Evolutionary conservation across 1,139 yeast species (phyloP).

Genomic region (Geotrichum carabidarum): DNA sequence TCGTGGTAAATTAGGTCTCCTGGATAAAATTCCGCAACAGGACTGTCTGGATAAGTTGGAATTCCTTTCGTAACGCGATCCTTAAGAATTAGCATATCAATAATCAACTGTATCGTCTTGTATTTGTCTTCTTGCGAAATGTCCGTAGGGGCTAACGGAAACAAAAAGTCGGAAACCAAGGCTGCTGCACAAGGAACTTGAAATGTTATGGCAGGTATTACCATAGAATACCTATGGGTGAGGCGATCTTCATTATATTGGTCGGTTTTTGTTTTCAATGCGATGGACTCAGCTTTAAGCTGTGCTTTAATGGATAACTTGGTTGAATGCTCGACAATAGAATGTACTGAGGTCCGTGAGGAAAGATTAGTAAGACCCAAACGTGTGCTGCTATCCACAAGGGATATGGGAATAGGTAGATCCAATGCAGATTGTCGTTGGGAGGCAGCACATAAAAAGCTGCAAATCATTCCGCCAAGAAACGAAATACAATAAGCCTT

Average conservation of each 20-base stretch:
- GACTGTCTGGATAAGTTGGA: background rate
- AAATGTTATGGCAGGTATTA: background rate
- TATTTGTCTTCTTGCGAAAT: background rate
- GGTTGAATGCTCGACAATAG: background rate
- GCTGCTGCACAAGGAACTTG: slow-evolving; percentile 9
- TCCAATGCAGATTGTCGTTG: slow-evolving; percentile 1
- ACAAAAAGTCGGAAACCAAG: slow-evolving; percentile 13
- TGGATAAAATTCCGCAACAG: slow-evolving; percentile 7
- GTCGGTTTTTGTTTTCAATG: background rate
- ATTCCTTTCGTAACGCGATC: background rate
- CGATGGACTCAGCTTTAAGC: background rate
- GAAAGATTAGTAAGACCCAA: background rate
- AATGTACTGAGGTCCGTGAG: background rate
- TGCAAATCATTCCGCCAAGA: slow-evolving; percentile 1
- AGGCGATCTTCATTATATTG: slow-evolving; percentile 6
- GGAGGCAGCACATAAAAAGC: slow-evolving; percentile 1
- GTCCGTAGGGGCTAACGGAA: slow-evolving; percentile 7
- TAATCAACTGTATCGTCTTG: background rate
- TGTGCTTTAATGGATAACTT: background rate
- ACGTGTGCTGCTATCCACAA: slow-evolving; percentile 6
- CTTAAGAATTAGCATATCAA: slow-evolving; percentile 1
- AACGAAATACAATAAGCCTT: background rate
- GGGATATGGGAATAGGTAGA: background rate
- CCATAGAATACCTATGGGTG: slow-evolving; percentile 11
- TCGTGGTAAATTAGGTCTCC: slow-evolving; percentile 6